Conservation (phyloP, 1,284 basidiomycete genomes). For the Singerocomus inundabilis region DNA sequence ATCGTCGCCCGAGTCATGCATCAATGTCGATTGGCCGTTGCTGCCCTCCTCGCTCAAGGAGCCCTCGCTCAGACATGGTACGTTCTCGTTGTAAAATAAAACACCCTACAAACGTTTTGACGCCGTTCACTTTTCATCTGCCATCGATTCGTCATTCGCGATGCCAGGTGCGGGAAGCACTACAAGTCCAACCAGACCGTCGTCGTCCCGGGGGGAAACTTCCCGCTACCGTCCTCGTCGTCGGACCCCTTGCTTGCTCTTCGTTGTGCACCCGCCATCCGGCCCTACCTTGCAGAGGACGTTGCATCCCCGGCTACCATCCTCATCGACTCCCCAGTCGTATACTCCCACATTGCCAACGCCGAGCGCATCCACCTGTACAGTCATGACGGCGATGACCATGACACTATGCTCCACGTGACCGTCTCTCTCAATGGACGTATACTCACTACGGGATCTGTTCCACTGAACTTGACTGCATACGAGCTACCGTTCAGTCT, state of each 20-base stretch:
- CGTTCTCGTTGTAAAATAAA: background rate
- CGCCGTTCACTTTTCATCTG: no score
- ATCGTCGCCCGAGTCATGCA: conserved; percentile 19
- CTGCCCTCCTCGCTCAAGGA: conserved; percentile 4
- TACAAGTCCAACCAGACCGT: conserved; percentile 23
- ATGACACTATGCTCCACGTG: conserved; percentile 20
- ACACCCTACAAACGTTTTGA: background rate
- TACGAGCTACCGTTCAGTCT: conserved; percentile 28
- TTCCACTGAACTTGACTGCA: conserved; percentile 31
- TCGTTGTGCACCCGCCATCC: conserved; percentile 32
- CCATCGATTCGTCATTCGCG: background rate
- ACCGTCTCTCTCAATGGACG: conserved; percentile 28
- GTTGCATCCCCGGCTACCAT: conserved; percentile 17
- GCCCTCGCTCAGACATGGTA: conserved; percentile 37
- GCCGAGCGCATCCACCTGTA: conserved; percentile 24
- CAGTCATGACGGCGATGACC: no score
- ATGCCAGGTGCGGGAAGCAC: conserved; percentile 30
- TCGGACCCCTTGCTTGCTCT: conserved; percentile 29
- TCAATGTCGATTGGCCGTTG: conserved; percentile 12
- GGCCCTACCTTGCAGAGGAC: conserved; percentile 35
- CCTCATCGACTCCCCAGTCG: conserved; percentile 29
- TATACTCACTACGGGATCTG: conserved; percentile 17
- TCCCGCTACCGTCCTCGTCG: conserved; percentile 20
- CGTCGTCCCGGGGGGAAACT: conserved; percentile 29
- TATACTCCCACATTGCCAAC: conserved; percentile 26